Base-by-base conservation (phyloP, 2,329 filamentous ascomycete species). In the Raffaelea deltoideospora region DNA sequence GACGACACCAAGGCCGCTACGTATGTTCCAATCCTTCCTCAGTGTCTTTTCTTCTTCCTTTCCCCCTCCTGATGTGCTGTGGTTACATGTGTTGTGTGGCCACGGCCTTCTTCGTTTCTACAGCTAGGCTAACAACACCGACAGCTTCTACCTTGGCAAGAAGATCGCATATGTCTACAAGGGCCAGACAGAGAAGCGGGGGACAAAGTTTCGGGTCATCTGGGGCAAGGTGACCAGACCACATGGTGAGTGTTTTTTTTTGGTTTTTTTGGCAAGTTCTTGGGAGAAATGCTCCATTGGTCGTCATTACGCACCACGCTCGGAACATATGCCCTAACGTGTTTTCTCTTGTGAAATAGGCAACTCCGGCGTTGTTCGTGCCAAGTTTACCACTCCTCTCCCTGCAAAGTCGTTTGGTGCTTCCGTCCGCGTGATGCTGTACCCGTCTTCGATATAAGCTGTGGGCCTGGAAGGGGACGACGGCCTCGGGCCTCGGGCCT, bases 101-200 rank as follows among this genome's bases (percentile, higher is more conserved):
- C n/a, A n/a, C n/a, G n/a, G n/a, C n/a, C n/a, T n/a, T n/a, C n/a
- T n/a, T n/a, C n/a, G n/a, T n/a, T n/a, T n/a, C n/a, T n/a, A n/a
- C n/a, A n/a, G n/a, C n/a, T n/a, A n/a, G n/a, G n/a, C n/a, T n/a
- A n/a, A n/a, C n/a, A 55, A 43, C 22, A 27, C 34, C 44, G 43
- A 41, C 51, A 73, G 69, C 69, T 95, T 95, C 82, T 98, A 98
- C 73, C 72, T 85, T 51, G 90, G 90, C 69, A 98, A 98, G 82
- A 87, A 87, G 72, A 78, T 96, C 63, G 90, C 90, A 63, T 98
- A 86, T 67, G 86, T 98, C 67, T 98, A 96, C 77, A 85, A 87
- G 60, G 88, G 79, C 54, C 79, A 84, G 67, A 87, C 79, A 69
- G 85, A 94, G 73, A 75, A 94, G 59, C 83, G 88, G 57, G 90